A percentile compares a stretch with the other conserved stretches of the same genome.
Conservation (phyloP, 148 eudicot species). For the Rheum nobile region DNA sequence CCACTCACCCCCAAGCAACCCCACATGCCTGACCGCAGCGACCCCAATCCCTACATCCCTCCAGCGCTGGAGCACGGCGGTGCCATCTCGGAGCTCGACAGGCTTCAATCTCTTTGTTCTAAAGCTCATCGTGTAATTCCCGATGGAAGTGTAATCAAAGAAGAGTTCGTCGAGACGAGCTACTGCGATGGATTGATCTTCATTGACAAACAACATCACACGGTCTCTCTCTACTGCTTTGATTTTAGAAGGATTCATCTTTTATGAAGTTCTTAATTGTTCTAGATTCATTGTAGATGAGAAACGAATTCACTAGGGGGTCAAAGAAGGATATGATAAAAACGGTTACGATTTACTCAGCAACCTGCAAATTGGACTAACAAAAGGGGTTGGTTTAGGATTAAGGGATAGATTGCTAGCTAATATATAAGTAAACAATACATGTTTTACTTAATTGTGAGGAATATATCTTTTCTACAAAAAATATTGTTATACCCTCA, state of each 20-base stretch:
- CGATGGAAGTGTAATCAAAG: slow-evolving; percentile 15
- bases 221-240: slow-evolving; percentile 17
- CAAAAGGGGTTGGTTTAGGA: slow-evolving; percentile 3
- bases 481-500: no score
- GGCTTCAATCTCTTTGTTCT: slow-evolving; percentile 35
- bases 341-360: slow-evolving; percentile 15
- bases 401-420: slow-evolving; percentile 32
- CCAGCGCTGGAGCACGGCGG: slow-evolving; percentile 1
- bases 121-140: slow-evolving; percentile 16
- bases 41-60: slow-evolving; percentile 28
- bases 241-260: not conserved
- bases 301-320: slow-evolving; percentile 56
- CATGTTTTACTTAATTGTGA: no score
- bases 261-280: not conserved
- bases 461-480: no score
- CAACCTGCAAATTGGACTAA: slow-evolving; percentile 11
- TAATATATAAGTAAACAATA: no score
- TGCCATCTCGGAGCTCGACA: slow-evolving; percentile 43
- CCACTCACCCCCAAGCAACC: slow-evolving; percentile 43
- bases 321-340: slow-evolving; percentile 10
- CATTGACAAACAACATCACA: slow-evolving; percentile 61
- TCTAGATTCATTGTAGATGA: no score
- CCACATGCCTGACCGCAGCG: slow-evolving; percentile 53
- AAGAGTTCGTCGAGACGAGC: slow-evolving; percentile 59
- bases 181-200: slow-evolving; percentile 46